These are phyloP conservation scores for Paramecium caudatum DNA, from an alignment of 73 alveolate genomes.

Conservation along the genomic window DNA sequence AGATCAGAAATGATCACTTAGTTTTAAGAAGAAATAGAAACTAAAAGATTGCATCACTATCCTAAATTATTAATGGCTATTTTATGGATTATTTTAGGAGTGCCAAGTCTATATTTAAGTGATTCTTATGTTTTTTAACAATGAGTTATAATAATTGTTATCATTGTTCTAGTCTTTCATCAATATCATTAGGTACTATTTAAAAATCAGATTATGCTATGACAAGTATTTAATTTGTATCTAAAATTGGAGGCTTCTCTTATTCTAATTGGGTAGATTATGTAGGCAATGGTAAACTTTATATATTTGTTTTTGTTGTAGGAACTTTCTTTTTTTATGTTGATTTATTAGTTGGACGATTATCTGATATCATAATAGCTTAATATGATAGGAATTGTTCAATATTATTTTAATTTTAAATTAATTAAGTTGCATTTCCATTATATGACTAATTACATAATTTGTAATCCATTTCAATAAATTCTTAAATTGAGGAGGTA, in stretches of 20 bases:
- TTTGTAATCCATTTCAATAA: background rate
- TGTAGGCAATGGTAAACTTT: too few species aligned
- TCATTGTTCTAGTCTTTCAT: too few species aligned
- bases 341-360: too few species aligned
- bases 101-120: background rate
- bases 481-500: background rate
- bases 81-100: conserved; percentile 17
- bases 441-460: background rate
- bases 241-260: too few species aligned
- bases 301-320: too few species aligned
- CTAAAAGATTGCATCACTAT: background rate
- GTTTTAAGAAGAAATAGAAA: conserved; percentile 23
- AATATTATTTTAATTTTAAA: background rate
- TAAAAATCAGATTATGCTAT: too few species aligned
- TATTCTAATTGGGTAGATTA: too few species aligned
- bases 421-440: background rate
- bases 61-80: background rate
- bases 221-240: too few species aligned
- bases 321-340: too few species aligned
- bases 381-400: background rate
- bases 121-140: conserved; percentile 17
- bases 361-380: conserved; percentile 20
- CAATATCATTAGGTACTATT: too few species aligned
- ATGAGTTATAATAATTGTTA: conserved; percentile 21
- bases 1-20: conserved; percentile 43